These are phyloP conservation scores for Castanea crenata DNA, from an alignment of 306 rosid genomes.

Conservation along the genomic window DNA sequence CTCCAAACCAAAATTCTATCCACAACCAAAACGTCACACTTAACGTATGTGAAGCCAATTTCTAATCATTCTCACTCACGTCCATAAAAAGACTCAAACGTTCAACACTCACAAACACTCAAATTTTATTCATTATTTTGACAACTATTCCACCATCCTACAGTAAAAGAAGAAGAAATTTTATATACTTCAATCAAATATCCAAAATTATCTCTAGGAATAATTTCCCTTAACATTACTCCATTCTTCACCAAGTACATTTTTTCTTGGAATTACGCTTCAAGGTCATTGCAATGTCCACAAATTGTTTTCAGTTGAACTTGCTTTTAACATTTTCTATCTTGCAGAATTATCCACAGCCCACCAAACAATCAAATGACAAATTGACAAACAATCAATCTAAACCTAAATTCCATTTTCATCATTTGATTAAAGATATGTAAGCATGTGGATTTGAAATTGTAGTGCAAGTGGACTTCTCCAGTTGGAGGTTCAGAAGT, in stretches of 20 bases:
- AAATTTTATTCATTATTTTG: neutral
- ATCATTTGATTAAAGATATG: neutral
- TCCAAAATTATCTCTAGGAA: neutral
- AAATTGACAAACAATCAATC: neutral
- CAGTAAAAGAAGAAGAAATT: neutral
- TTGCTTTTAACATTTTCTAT: neutral
- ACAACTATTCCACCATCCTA: neutral
- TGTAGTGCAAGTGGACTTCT: neutral
- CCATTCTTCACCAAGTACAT: neutral
- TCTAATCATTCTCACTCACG: neutral
- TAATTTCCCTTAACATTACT: neutral
- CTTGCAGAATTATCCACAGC: neutral
- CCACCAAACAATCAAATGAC: neutral
- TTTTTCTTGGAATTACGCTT: neutral
- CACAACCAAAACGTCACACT: neutral
- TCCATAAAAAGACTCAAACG: neutral
- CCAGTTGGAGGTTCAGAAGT: neutral
- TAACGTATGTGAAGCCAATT: neutral
- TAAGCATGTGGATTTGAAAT: neutral
- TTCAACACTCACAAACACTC: neutral
- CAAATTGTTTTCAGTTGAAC: neutral
- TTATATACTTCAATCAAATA: neutral
- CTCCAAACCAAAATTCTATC: neutral
- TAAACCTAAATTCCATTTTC: neutral
- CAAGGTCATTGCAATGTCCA: neutral